Base-by-base conservation (phyloP, 2,329 filamentous ascomycete genomes). In the Hymenoscyphus fraxineus region DNA sequence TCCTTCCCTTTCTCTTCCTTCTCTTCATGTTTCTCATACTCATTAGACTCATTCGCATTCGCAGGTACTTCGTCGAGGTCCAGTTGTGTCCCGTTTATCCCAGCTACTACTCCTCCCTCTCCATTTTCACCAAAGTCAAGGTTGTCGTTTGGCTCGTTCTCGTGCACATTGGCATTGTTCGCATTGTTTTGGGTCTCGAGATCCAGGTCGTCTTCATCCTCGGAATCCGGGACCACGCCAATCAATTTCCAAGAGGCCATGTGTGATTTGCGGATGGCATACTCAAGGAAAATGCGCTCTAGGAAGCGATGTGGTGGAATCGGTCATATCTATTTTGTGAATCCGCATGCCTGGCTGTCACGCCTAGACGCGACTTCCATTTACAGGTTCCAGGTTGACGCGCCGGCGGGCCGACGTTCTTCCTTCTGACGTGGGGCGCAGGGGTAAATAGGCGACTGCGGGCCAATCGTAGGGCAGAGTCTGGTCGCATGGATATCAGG, bases 161-260 rank as follows among this genome's bases (percentile, higher is more conserved):
- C 19, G 40, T 38, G 31, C 41, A 35, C n/a, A 16, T 31, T 35
- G 31, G 16, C 19, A 44, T 31, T 22, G 10, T 35, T 22, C 12
- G 41, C 16, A 19, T 64, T 19, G 19, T 19, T 54, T 54, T 54
- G 47, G 19, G 47, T 54, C 47, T 54, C 62, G 27, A 57, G 31
- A 27, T 74, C 70, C 35, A 67, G 59, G 56, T 67, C 65, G 55
- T 74, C 73, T 65, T 76, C 74, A 47, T 76, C 74, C 51, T 76
- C 75, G n/a, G 75, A 76, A 65, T 76, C 75, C 44, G 73, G 74
- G 22, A 76, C 75, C 58, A 71, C 71, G 61, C 74, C 74, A 70
- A 67, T 73, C 68, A 74, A 72, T 69, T 76, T 76, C 75, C 75
- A 76, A 67, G 66, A 67, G 66, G 73, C 71, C 74, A 76, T 76